Evolutionary conservation across 352 stramenopile genomes (phyloP), one percentile per base, ranked within the genome.

Genomic region (Globisporangium middletonii): DNA sequence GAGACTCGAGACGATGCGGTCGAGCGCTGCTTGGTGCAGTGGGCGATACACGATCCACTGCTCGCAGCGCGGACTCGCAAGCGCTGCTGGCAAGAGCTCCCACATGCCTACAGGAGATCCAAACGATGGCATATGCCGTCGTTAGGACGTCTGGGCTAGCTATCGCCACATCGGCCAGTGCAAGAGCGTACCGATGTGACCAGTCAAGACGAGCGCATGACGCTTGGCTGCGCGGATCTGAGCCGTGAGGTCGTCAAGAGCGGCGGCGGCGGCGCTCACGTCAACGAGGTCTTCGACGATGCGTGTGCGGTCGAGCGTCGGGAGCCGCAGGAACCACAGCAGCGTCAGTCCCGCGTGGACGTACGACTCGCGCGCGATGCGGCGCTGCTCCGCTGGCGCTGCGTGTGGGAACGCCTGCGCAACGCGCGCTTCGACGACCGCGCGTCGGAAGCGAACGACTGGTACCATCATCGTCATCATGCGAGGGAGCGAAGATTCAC

Each of bases 1-100:
- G 37, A 81, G 73, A 33, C 56, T 45, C 4, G 63, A 50, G 38
- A 77, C 71, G 19, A 87, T 50, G n/a, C 61, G 42, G 51, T 85
- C 62, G 51, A 87, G 53, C 26, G 58, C 41, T 11, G 18, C 18
- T 37, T 83, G 63, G 51, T 85, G 77, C 46, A 87, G 65, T 16
- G 77, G 74, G 0, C 77, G 72, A 41, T 85, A 83, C 54, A 87
- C 77, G 54, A 87, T 69, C 74, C 67, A 87, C 59, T 87, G 77
- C 38, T 69, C 68, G 27, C 65, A 58, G 7, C 54, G 47, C 1
- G 72, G 66, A 16, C 78, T 49, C 1, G 66, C 46, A 3, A 87
- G 64, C 38, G 64, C 61, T 3, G 63, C 37, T 15, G 77, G 74
- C n/a, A 87, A 60, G 19, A 83, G 50, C 57, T 87, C 77, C 77